These are phyloP conservation scores for Podaxis sp. DNA, from an alignment of 768 basidiomycete species.

Conservation along the genomic window DNA sequence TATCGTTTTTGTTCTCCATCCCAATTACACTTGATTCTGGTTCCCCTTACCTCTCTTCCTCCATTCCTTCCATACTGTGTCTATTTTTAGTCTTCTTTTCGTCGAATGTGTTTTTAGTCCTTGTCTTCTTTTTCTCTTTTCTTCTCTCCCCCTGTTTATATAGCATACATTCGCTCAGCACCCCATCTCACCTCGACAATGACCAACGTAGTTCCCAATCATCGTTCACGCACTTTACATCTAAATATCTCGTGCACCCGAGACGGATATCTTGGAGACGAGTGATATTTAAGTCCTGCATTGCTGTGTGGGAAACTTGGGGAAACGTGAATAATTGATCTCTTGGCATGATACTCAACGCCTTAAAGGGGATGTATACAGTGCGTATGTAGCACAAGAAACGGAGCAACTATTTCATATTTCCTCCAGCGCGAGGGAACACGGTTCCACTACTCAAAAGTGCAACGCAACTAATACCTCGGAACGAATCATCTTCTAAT, in stretches of 20 bases:
- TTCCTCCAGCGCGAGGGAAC: too few species aligned
- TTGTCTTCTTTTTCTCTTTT: not conserved
- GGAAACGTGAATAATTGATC: too few species aligned
- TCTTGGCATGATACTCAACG: too few species aligned
- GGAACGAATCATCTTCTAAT: not conserved
- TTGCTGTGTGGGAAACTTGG: not conserved
- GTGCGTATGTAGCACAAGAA: too few species aligned
- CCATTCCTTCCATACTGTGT: not conserved
- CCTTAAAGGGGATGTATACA: too few species aligned
- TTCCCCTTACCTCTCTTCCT: not conserved
- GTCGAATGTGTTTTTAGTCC: slow-evolving; percentile 2
- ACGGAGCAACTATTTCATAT: too few species aligned
- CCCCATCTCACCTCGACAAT: not conserved
- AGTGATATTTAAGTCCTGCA: not conserved
- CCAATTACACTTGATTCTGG: not conserved
- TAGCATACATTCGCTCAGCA: not conserved
- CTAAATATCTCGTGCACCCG: not conserved
- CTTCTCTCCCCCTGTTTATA: not conserved
- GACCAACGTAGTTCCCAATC: not conserved
- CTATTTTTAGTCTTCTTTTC: not conserved
- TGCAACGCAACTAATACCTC: not conserved
- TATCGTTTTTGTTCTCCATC: not conserved
- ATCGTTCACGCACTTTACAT: not conserved
- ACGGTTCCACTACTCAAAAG: too few species aligned
- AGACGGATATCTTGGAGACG: not conserved